Conservation (phyloP, 169 alveolate genomes). For the Plasmodium cynomolgi region DNA sequence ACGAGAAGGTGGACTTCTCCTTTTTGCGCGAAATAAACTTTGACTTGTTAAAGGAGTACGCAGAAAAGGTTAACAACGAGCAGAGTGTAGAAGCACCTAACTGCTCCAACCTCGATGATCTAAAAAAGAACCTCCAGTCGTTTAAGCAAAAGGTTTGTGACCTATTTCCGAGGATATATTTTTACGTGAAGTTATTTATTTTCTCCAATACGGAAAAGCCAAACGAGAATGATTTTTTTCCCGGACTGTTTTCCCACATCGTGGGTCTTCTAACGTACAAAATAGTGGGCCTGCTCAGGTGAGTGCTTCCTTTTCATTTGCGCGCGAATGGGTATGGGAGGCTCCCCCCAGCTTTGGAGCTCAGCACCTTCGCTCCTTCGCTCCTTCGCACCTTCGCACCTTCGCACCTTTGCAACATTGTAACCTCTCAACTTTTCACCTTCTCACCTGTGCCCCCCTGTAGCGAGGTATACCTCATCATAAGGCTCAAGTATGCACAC, state of each 20-base stretch:
- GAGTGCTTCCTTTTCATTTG: not conserved
- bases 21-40: constrained; percentile 18
- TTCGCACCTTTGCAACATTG: not conserved
- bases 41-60: constrained; percentile 16
- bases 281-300: constrained; percentile 51
- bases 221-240: constrained; percentile 37
- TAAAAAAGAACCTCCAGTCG: constrained; percentile 20
- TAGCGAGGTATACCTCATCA: constrained; percentile 48
- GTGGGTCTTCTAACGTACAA: constrained; percentile 53
- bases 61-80: not conserved
- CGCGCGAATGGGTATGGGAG: not conserved
- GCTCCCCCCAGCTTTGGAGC: not conserved
- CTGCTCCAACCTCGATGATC: not conserved
- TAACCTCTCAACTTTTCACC: not conserved
- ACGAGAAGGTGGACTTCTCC: not conserved
- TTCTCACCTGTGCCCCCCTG: not conserved
- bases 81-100: not conserved
- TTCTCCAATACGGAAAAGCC: constrained; percentile 47
- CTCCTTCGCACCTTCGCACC: not conserved
- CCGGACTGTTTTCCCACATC: constrained; percentile 20
- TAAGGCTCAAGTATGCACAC: constrained; percentile 27
- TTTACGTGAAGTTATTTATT: constrained; percentile 64
- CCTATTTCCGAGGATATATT: constrained; percentile 64
- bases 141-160: constrained; percentile 27
- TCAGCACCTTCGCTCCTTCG: not conserved